Base-by-base conservation (phyloP, 179 eudicot genomes). In the Vitellaria paradoxa region DNA sequence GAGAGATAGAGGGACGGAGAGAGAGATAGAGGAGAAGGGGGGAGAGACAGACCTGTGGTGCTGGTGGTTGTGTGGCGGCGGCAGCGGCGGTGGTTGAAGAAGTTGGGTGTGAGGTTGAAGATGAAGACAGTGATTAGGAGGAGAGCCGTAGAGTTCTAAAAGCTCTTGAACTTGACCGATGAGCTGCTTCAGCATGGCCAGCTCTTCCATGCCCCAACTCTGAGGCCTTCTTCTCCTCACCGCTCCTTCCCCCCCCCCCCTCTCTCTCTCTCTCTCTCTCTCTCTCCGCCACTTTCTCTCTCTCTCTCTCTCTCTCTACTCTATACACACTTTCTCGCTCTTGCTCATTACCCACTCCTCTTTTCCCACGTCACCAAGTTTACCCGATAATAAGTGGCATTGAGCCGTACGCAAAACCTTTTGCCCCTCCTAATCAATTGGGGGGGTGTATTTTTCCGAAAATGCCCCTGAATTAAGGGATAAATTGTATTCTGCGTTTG, bases 161-260 rank as follows among this genome's bases (percentile, higher is more conserved):
- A 88, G 82, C 71, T 91, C 77, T 61, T 91, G 88, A 72, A 88
- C 81, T 68, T 91, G 88, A 7, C 87, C 81, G 77, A 93, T 86
- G 81, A 93, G 89, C 42, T 90, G 90, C 85, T 92, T 90, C 55
- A 90, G 83, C 91, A 93, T 88, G 79, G 85, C 88, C 77, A 82
- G 46, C 61, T 46, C 85, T 84, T 83, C 91, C 93, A 84, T 89
- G 77, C 76, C 81, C 81, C 21, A 84, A 82, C 65, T 4, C 69
- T 12, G 62, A 40, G 45, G 6, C 18, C n/a, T 11, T 20, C 50
- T 64, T 64, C 40, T 68, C 74, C 26, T 59, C 53, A 30, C 79
- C 67, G 23, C 76, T 15, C 26, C 56, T 59, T 18, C 65, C 6
- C 47, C 40, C 76, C 52, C 61, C 76, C 49, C 80, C 21, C 67